Base-by-base conservation (phyloP, 164 flowering plant species). In the Hamamelis virginiana region DNA sequence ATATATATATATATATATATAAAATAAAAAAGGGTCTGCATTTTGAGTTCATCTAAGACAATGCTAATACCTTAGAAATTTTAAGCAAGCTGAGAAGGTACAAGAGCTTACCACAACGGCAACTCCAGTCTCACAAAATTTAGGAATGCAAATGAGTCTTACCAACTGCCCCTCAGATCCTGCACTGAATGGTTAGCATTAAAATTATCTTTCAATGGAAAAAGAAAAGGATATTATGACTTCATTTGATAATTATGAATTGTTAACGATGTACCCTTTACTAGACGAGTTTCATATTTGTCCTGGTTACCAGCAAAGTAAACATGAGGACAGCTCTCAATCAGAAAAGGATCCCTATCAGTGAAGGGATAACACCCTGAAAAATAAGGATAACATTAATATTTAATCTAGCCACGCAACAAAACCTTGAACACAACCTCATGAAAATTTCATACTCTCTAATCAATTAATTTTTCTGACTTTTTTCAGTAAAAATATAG, bases 351-450 rank as follows among this genome's bases (percentile, higher is more conserved):
- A 76, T 96, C 99, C 71, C 80, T 83, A 71, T 91, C 98, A 18
- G 91, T 91, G 80, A 86, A 93, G 52, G 98, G 99, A 79, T 96
- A 96, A 72, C 99, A 93, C 5, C 98, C 98, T 96, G 85, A 67
- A 72, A 69, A 59, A 68, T 3, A 59, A 69, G 21, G 46, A 44
- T 9, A 67, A 23, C 14, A 48, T 22, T 53, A 63, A 16, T n/a
- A 25, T 33, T 58, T 52, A 12, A 62, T 64, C 15, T 23, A 69
- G 21, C 65, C 43, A 43, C 18, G 59, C 25, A 64, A 58, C 13
- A n/a, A 19, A 59, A 61, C 51, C 28, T 11, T 4, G 41, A 48
- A 6, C 28, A 47, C 18, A 56, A n/a, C 26, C 25, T 22, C 47
- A 28, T n/a, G n/a, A 46, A 19, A 56, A 13, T 11, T 38, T 43